Evolutionary conservation across 2,329 filamentous ascomycete genomes (phyloP), one percentile per base, ranked within the genome.

Genomic region (Coleophoma cylindrospora): DNA sequence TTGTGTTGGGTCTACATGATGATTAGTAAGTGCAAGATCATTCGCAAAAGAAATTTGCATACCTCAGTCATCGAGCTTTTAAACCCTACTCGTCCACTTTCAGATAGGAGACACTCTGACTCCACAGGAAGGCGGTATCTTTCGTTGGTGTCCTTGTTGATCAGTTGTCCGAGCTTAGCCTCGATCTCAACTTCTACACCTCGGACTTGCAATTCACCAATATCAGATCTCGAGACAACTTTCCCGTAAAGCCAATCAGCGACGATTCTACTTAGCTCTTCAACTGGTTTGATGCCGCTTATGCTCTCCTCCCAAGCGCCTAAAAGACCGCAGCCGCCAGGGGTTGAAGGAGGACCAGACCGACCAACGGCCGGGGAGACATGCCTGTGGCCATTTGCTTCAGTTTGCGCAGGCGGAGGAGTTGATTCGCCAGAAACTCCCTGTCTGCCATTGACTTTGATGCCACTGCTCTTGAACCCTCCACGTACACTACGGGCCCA

Each of bases 51-150:
- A 27, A 27, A 2, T 27, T 19, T 37, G 69, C 80, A 68, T 73
- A 94, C 89, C 73, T 91, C 83, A 4, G 87, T 91, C 92, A 97
- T 96, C 54, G 84, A 89, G 64, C 91, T 96, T 60, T 84, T 82
- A 62, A 97, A 99, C 0, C 77, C 77, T 32, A 87, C 75, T 41
- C 80, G 77, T 33, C 75, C 73, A 21, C 75, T 78, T 33, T 82
- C 77, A 43, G 75, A 74, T 17, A 95, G 68, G 7, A 95, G 73
- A 44, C 81, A 86, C 64, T 94, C 87, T 1, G 88, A 85, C 19
- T 77, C 68, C 4, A 94, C 76, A 6, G 82, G 81, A 10, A 91
- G 69, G 10, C 78, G 72, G 22, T 91, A 72, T n/a, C 89, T 79
- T 43, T 84, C 75, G 50, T 86, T 81, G 7, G 82, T 87, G 53